Percentiles rank a stretch among this genome's conserved stretches.
Conservation (phyloP, 2,329 filamentous ascomycete genomes). For the Arthrinium puccinioides region DNA sequence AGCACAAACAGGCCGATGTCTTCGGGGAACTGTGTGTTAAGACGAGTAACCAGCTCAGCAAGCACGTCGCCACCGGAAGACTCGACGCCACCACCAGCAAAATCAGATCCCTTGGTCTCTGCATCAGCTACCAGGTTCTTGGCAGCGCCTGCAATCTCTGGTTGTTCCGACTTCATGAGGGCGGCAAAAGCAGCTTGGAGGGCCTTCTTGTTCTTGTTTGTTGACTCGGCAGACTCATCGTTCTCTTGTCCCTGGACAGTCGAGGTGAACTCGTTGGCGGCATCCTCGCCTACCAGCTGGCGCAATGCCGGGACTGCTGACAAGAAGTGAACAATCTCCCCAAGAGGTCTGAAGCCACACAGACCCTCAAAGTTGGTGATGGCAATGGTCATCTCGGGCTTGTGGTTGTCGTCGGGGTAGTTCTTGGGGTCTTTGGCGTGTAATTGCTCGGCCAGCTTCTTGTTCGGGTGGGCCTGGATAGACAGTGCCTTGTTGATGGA, state of each 20-base stretch:
- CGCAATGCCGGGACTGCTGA: conserved; percentile 54
- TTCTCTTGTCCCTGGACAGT: conserved; percentile 45
- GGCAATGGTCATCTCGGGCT: conserved; percentile 99
- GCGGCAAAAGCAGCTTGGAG: conserved; percentile 69
- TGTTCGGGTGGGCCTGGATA: conserved; percentile 95
- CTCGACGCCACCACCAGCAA: conserved; percentile 66
- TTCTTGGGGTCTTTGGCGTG: conserved; percentile 84
- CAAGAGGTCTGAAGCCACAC: conserved; percentile 86
- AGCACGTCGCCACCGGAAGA: conserved; percentile 64
- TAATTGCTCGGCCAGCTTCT: conserved; percentile 83
- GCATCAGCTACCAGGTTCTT: conserved; percentile 66
- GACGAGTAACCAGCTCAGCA: conserved; percentile 66
- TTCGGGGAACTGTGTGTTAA: conserved; percentile 76
- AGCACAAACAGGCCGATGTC: conserved; percentile 93
- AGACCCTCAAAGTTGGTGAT: conserved; percentile 94
- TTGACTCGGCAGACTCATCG: conserved; percentile 26
- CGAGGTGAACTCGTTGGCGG: conserved; percentile 47
- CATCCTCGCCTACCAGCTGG: conserved; percentile 58
- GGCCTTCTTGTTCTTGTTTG: conserved; percentile 64
- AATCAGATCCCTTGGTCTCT: conserved; percentile 58
- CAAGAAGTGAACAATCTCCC: conserved; percentile 76
- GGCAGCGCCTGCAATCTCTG: conserved; percentile 57
- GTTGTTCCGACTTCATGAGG: conserved; percentile 70
- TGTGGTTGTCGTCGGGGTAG: too few relatives aligned
- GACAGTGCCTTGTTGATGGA: conserved; percentile 93